Percentiles rank a stretch among this genome's conserved stretches.
These are phyloP conservation scores for Salvia splendens DNA, from an alignment of 257 asterid genomes.

Conservation along the genomic window DNA sequence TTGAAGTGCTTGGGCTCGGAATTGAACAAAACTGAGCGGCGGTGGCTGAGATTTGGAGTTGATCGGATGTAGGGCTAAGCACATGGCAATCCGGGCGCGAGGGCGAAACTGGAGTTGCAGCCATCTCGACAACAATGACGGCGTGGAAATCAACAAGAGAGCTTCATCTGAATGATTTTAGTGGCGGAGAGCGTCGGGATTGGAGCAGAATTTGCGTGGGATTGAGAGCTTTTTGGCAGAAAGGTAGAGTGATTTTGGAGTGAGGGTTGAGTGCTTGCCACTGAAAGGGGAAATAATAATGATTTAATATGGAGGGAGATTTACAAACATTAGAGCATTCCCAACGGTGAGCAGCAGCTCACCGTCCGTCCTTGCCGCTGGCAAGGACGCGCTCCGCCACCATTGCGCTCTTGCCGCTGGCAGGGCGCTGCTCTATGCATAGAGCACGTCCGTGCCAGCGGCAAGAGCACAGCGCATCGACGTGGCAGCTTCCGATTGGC, in stretches of 20 bases:
- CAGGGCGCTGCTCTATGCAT: no score
- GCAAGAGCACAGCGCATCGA: no score
- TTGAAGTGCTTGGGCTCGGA: constrained; percentile 4
- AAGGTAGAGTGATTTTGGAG: constrained; percentile 1
- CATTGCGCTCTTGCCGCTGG: no score
- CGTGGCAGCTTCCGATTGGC: no score
- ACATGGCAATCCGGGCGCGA: constrained; percentile 29
- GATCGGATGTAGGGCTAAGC: constrained; percentile 12
- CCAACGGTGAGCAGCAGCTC: no score
- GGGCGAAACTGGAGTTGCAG: constrained; percentile 36
- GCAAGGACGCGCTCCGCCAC: no score
- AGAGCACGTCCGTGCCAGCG: no score
- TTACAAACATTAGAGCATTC: background rate
- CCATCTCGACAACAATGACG: constrained; percentile 27
- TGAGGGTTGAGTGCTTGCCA: background rate
- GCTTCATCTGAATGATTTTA: background rate
- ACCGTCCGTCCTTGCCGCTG: no score
- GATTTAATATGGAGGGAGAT: background rate
- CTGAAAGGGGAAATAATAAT: background rate
- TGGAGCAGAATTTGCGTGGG: constrained; percentile 14
- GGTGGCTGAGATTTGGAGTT: constrained; percentile 19
- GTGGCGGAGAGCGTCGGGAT: constrained; percentile 9
- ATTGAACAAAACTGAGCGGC: constrained; percentile 27
- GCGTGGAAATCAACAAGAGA: background rate
- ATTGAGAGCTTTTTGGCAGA: background rate